Percentiles rank a stretch among this genome's conserved stretches.
Conservation (phyloP, 2,329 filamentous ascomycete species). For the Penicillium thymicola region DNA sequence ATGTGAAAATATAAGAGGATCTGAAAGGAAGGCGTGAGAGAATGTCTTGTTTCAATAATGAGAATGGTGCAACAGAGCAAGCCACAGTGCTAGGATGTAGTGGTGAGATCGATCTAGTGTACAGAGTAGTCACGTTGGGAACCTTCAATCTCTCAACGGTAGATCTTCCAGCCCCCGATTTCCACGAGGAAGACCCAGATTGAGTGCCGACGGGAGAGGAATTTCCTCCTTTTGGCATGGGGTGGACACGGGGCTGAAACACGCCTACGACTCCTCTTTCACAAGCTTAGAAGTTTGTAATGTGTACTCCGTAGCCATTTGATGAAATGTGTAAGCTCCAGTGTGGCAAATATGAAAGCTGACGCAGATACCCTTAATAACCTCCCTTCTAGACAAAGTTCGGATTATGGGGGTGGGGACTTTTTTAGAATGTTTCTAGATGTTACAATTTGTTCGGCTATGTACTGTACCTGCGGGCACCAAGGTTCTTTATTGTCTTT, state of each 20-base stretch:
- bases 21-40: not conserved
- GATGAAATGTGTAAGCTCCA: conserved; percentile 9
- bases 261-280: conserved; percentile 4
- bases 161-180: conserved; percentile 22
- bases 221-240: not conserved
- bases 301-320: conserved; percentile 1
- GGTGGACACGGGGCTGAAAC: conserved; percentile 20
- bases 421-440: conserved; percentile 15
- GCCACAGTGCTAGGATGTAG: not conserved
- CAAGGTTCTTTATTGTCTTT: not conserved
- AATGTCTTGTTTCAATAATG: not conserved
- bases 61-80: not conserved
- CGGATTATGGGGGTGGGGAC: conserved; percentile 22
- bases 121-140: not conserved
- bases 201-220: not conserved
- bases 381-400: not conserved
- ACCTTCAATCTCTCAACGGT: conserved; percentile 21
- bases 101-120: not conserved
- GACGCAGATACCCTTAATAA: conserved; percentile 11
- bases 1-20: not conserved
- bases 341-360: conserved; percentile 17
- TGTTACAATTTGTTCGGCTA: not conserved
- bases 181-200: conserved; percentile 12
- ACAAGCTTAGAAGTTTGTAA: not conserved
- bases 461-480: not conserved